These are phyloP conservation scores for Termitomyces sp. DNA, from an alignment of 768 basidiomycete genomes.

Conservation along the genomic window DNA sequence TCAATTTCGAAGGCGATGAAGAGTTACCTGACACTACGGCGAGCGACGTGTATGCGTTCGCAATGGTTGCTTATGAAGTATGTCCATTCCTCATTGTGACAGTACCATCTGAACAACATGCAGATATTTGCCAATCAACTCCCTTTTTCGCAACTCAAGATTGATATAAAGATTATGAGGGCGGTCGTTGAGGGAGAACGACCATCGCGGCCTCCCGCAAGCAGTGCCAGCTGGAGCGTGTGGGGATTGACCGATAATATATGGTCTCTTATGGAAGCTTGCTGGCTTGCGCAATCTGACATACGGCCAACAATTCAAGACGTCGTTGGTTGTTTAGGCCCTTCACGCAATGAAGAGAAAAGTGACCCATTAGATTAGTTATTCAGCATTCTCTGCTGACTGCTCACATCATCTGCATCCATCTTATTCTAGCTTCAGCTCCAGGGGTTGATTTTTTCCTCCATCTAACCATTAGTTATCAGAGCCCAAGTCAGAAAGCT, in stretches of 20 bases:
- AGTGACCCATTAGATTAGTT: not conserved
- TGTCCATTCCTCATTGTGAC: not conserved
- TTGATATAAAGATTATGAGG: not conserved
- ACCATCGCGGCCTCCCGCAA: not conserved
- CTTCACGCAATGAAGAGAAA: too few relatives aligned
- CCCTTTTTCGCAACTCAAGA: not conserved
- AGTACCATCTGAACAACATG: not conserved
- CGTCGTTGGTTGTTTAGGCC: not conserved
- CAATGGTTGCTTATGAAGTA: slow-evolving; percentile 5
- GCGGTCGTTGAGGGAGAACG: not conserved
- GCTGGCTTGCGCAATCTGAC: not conserved
- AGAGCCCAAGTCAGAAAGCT: not conserved
- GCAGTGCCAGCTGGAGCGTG: not conserved
- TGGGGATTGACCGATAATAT: not conserved
- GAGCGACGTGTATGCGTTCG: slow-evolving; percentile 1
- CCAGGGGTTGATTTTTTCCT: not conserved
- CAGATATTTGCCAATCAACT: slow-evolving; percentile 1
- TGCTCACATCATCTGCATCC: not conserved
- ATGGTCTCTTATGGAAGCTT: slow-evolving; percentile 1
- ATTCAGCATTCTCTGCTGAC: not conserved
- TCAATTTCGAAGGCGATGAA: not conserved
- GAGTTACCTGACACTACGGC: not conserved
- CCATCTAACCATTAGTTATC: not conserved
- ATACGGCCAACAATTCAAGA: not conserved
- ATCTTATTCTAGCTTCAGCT: too few relatives aligned